Percentiles rank a stretch among this genome's conserved stretches.
Evolutionary conservation across 495 filamentous ascomycete species (phyloP).

Genomic region (Penicillium malachiteum): DNA sequence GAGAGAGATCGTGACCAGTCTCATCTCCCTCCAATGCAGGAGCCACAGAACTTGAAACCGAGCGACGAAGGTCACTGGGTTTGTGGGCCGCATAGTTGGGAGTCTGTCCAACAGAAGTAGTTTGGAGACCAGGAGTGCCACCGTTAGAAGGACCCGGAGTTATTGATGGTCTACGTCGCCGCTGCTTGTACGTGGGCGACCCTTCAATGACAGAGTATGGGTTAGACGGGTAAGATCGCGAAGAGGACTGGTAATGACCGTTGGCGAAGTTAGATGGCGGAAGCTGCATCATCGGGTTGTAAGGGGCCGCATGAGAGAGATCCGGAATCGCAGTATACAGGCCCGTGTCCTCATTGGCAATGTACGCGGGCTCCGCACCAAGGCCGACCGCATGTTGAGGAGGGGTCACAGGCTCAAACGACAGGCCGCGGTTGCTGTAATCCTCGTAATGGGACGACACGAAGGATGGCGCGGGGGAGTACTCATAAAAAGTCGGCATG

Average conservation of each 20-base stretch:
- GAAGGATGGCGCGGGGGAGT: slow-evolving; percentile 95
- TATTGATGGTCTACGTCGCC: slow-evolving; percentile 87
- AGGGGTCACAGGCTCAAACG: slow-evolving; percentile 93
- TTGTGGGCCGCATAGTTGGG: slow-evolving; percentile 60
- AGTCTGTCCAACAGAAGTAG: slow-evolving; percentile 22
- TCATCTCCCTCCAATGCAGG: slow-evolving; percentile 79
- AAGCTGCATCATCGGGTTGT: slow-evolving; percentile 86
- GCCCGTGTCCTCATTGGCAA: slow-evolving; percentile 95
- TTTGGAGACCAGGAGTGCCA: slow-evolving; percentile 56
- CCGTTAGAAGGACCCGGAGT: slow-evolving; percentile 64
- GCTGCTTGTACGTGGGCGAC: slow-evolving; percentile 97
- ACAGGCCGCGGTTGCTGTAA: slow-evolving; percentile 94
- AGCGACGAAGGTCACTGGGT: slow-evolving; percentile 86
- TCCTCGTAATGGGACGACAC: slow-evolving; percentile 96
- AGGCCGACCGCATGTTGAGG: slow-evolving; percentile 82
- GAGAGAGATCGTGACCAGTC: slow-evolving; percentile 60
- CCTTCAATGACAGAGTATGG: slow-evolving; percentile 96
- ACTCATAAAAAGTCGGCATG: slow-evolving; percentile 96
- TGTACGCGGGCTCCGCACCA: slow-evolving; percentile 86
- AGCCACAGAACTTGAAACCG: slow-evolving; percentile 84
- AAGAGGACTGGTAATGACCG: slow-evolving; percentile 65
- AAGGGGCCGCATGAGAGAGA: slow-evolving; percentile 52
- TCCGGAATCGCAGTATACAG: slow-evolving; percentile 94
- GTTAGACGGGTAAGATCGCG: slow-evolving; percentile 73
- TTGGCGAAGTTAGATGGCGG: slow-evolving; percentile 82